These are phyloP conservation scores for Plasmopara muralis DNA, from an alignment of 352 stramenopile genomes.

Conservation along the genomic window DNA sequence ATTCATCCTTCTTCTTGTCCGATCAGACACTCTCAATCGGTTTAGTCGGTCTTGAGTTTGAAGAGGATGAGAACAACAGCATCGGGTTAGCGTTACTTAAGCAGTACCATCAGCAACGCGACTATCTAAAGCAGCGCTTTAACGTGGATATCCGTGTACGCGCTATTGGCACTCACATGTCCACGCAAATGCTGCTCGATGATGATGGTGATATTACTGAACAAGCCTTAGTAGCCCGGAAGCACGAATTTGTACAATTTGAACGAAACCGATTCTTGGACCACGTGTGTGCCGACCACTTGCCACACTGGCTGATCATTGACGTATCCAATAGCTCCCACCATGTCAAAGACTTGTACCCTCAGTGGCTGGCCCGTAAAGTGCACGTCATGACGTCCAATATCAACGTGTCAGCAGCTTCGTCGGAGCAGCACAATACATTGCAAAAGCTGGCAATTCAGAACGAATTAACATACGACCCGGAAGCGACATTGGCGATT, in stretches of 20 bases:
- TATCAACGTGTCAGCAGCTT: constrained; percentile 79
- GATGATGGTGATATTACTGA: constrained; percentile 47
- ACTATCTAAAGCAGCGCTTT: constrained; percentile 75
- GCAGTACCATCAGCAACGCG: constrained; percentile 80
- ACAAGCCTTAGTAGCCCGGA: constrained; percentile 27
- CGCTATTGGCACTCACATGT: constrained; percentile 60
- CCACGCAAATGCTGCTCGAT: constrained; percentile 60
- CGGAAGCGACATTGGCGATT: constrained; percentile 70
- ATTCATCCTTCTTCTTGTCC: constrained; percentile 94
- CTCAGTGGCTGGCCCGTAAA: constrained; percentile 83
- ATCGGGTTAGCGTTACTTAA: constrained; percentile 85
- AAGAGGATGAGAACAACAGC: constrained; percentile 30
- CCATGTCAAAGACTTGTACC: constrained; percentile 82
- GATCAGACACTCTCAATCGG: constrained; percentile 90
- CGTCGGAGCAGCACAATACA: constrained; percentile 59
- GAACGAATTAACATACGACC: constrained; percentile 86
- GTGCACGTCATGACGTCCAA: constrained; percentile 93
- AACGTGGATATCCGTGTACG: constrained; percentile 82
- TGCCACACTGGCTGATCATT: constrained; percentile 90
- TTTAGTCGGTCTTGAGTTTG: constrained; percentile 81
- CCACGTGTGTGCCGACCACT: constrained; percentile 82
- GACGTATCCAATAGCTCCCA: constrained; percentile 88
- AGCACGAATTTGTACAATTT: constrained; percentile 36
- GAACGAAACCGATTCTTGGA: constrained; percentile 63
- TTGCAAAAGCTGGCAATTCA: constrained; percentile 69